Evolutionary conservation across 495 filamentous ascomycete genomes (phyloP).

Genomic region (Tuber aestivum): DNA sequence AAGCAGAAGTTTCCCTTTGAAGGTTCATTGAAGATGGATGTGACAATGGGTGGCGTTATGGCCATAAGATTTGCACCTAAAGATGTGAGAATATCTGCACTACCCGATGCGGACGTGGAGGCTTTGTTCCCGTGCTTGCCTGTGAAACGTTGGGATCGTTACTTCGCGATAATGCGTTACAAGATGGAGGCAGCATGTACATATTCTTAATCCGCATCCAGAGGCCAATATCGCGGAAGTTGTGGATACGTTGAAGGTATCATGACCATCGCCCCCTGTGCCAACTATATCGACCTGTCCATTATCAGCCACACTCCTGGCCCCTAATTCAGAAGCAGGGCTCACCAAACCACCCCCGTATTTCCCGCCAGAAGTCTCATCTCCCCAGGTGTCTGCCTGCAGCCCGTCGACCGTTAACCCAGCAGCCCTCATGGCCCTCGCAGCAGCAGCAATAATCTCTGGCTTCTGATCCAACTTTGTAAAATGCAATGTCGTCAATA

Average conservation of each 20-base stretch:
- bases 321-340: not conserved
- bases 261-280: constrained; percentile 91
- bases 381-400: constrained; percentile 41
- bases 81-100: constrained; percentile 74
- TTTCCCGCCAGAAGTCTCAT: constrained; percentile 47
- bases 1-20: constrained; percentile 77
- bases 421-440: constrained; percentile 57
- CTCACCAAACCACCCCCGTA: constrained; percentile 36
- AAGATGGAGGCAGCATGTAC: constrained; percentile 76
- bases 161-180: constrained; percentile 72
- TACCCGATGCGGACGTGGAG: constrained; percentile 92
- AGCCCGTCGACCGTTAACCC: constrained; percentile 26
- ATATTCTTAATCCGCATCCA: constrained; percentile 88
- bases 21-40: constrained; percentile 50
- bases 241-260: constrained; percentile 96
- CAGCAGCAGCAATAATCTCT: constrained; percentile 41
- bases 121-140: constrained; percentile 95
- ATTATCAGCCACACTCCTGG: not conserved
- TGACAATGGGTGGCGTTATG: constrained; percentile 63
- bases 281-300: constrained; percentile 89
- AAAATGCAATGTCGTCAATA: constrained; percentile 84
- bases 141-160: constrained; percentile 51
- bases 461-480: constrained; percentile 51
- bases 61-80: constrained; percentile 68
- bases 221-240: constrained; percentile 89